Base-by-base conservation (phyloP, 1,139 yeast species). In the Scheffersomyces segobiensis region DNA sequence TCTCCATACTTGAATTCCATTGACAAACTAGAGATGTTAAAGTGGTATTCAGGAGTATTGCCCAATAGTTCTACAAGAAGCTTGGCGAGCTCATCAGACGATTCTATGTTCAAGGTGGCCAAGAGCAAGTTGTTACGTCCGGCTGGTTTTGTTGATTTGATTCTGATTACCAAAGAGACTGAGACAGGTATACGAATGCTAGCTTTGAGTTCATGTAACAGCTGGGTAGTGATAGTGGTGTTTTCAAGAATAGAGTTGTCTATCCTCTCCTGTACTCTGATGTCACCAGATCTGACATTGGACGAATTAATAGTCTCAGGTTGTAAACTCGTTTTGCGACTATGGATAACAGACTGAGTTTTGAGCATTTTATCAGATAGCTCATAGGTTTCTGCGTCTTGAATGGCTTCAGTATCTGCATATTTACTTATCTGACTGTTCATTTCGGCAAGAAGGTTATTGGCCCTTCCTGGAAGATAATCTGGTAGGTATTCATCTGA, bases 141-240 rank as follows among this genome's bases (percentile, higher is more conserved):
- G 1, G 85, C 86, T 1, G 90, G 79, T 69, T 83, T 80, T 39
- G 86, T 78, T 57, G 87, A 82, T 62, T 87, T 81, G 50, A 89
- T 74, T 59, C 85, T 78, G 63, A 89, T 79, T 50, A 85, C 84
- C 54, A 85, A 71, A 0, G 86, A 77, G 1, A 87, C 81, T 26
- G 77, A 75, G 0, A 84, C 82, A 1, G 84, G 80, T 5, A 84
- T 59, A 5, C 62, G 60, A 17, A 66, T 52, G 21, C 62, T 57
- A n/a, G 70, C 64, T 32, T 55, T 60, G 49, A 69, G 57, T 42
- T 57, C 26, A 32, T 32, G 14, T 5, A 32, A 14, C 42, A 10
- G 42, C 24, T 48, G 50, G 26, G 21, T 19, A 12, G 14, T 24
- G 8, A 48, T n/a, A 5, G 24, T 48, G 26, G 50, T 20, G 18